Evolutionary conservation across 2,329 filamentous ascomycete genomes (phyloP).

Genomic region (Chrysoporthe austroafricana): DNA sequence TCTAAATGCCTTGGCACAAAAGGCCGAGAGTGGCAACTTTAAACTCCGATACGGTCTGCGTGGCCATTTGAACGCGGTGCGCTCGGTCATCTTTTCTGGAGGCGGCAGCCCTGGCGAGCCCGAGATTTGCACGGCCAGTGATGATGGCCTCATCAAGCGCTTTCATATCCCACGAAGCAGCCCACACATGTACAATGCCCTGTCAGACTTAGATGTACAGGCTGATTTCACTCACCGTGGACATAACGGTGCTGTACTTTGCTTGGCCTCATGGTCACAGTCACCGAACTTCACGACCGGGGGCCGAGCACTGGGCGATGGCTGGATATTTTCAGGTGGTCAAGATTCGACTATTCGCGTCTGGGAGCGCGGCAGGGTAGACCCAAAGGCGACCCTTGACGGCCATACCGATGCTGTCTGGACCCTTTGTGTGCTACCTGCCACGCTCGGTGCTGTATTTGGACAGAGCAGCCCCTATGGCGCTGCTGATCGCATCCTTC

Average conservation of each 20-base stretch:
- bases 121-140: slow-evolving; percentile 93
- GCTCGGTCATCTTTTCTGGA: slow-evolving; percentile 94
- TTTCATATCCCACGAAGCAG: slow-evolving; percentile 93
- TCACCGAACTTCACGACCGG: slow-evolving; percentile 88
- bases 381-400: slow-evolving; percentile 92
- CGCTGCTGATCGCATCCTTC: slow-evolving; percentile 79
- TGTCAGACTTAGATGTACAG: slow-evolving; percentile 84
- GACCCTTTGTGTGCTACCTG: slow-evolving; percentile 90
- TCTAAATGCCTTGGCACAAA: slow-evolving; percentile 51
- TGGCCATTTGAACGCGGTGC: slow-evolving; percentile 91
- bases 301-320: slow-evolving; percentile 85
- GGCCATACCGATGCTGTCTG: slow-evolving; percentile 96
- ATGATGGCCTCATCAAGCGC: slow-evolving; percentile 94
- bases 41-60: slow-evolving; percentile 91
- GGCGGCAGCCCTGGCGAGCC: slow-evolving; percentile 94
- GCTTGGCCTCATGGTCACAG: slow-evolving; percentile 82
- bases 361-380: slow-evolving; percentile 92
- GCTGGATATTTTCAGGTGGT: slow-evolving; percentile 98
- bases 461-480: slow-evolving; percentile 76
- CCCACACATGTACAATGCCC: slow-evolving; percentile 48
- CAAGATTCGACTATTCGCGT: slow-evolving; percentile 92
- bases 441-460: slow-evolving; percentile 79
- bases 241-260: slow-evolving; percentile 88
- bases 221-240: slow-evolving; percentile 96
- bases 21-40: slow-evolving; percentile 78